A percentile compares a stretch with the other conserved stretches of the same genome.
phyloP scores from a whole-genome alignment of 768 basidiomycete species.

The Boletus coccyginus region DNA sequence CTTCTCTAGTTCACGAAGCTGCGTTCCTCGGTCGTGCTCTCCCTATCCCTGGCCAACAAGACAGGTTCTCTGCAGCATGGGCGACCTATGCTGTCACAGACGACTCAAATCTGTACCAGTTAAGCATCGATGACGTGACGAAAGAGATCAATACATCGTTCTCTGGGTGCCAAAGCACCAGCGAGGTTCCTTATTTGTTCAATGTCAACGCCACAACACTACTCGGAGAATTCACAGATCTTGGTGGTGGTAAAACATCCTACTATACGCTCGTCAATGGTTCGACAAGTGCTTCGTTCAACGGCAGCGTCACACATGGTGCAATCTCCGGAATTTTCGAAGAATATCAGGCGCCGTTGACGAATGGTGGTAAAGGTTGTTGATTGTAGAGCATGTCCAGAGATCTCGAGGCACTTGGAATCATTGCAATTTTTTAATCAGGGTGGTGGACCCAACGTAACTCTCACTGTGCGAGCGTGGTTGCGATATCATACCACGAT shows the following conservation, averaged over 20 bases:
- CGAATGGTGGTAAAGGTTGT: too few relatives aligned
- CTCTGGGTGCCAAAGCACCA: slow-evolving; percentile 2
- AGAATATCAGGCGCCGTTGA: background rate
- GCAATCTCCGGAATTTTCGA: slow-evolving; percentile 4
- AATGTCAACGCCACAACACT: background rate
- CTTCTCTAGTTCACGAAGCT: slow-evolving; percentile 8
- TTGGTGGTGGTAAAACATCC: slow-evolving; percentile 11
- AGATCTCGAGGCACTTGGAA: too few relatives aligned
- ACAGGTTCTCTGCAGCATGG: slow-evolving; percentile 7
- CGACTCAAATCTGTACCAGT: slow-evolving; percentile 2
- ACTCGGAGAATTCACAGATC: slow-evolving; percentile 6
- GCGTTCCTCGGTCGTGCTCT: slow-evolving; percentile 15
- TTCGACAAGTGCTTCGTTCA: slow-evolving; percentile 3
- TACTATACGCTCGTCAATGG: slow-evolving; percentile 8
- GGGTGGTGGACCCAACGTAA: too few relatives aligned
- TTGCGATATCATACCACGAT: too few relatives aligned
- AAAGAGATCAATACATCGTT: background rate
- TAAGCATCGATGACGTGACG: background rate
- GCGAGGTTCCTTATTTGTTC: slow-evolving; percentile 6
- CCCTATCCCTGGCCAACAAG: background rate
- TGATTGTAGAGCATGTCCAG: too few relatives aligned
- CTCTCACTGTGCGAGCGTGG: too few relatives aligned
- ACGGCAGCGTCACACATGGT: background rate
- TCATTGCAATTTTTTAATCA: too few relatives aligned
- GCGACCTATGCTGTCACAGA: slow-evolving; percentile 14